Evolutionary conservation across 805 yeast genomes (phyloP), one percentile per base, ranked within the genome.

Genomic region (Hanseniaspora lachancei): DNA sequence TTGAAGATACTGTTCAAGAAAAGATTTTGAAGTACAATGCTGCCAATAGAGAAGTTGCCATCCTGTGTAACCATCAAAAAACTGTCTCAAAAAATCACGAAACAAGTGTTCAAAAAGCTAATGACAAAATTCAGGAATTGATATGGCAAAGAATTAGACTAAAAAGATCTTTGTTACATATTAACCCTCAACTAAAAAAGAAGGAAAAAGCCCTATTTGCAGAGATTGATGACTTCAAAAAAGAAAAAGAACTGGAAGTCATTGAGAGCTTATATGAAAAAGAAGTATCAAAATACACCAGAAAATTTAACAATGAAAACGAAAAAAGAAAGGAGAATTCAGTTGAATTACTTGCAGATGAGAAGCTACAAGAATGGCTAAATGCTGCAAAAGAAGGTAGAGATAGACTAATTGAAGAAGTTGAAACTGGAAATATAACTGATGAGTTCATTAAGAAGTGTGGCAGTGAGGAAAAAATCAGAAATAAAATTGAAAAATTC

Each of bases 31-130:
- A 79, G 59, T 89, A 84, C 70, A 89, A 91, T 69, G 96, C 96
- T 21, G 97, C 97, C 1, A 89, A 89, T 67, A 79, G 97, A 69
- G 84, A 91, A 2, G 97, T 89, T 58, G 97, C 97, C 6, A 88
- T 89, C 58, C 73, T 89, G 63, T 89, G 97, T 84, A 89, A 89
- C 75, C 97, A 89, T 77, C 97, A 89, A 75, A 82, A 96, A 69
- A 80, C 95, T 20, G 89, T 89, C 10, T 78, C 89, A 50, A 91
- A 89, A 66, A 79, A 80, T 5, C 97, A 91, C 65, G 95, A 85
- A 48, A 78, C 79, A 24, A 75, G 89, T 6, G 87, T 91, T 58
- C 86, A 80, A 60, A 87, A 84, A 66, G 88, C 88, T 47, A 78
- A 73, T 60, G 95, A 84, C 54, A 81, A 77, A 62, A 78, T 91